Conservation (phyloP, 2,329 filamentous ascomycete genomes). For the Aspergillus sclerotialis region DNA sequence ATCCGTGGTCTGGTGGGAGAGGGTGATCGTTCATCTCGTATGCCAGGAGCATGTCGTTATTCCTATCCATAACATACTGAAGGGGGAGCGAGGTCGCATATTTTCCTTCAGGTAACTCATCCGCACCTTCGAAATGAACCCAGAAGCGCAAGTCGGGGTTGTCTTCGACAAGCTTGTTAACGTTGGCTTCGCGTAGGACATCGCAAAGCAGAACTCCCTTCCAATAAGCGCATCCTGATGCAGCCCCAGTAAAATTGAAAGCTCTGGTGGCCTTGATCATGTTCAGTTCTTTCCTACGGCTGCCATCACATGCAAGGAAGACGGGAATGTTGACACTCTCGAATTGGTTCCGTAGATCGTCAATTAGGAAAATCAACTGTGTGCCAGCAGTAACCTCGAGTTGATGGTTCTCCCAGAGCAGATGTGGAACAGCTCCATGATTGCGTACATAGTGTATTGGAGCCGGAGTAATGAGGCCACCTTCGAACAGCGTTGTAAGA, state of each 20-base stretch:
- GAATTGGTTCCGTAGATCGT: slow-evolving; percentile 38
- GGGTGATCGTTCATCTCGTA: slow-evolving; percentile 35
- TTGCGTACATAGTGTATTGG: slow-evolving; percentile 47
- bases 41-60: slow-evolving; percentile 41
- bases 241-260: slow-evolving; percentile 42
- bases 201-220: slow-evolving; percentile 40
- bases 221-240: slow-evolving; percentile 44
- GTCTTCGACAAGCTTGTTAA: slow-evolving; percentile 14
- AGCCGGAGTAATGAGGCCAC: slow-evolving; percentile 45
- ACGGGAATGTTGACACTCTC: slow-evolving; percentile 42
- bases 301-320: slow-evolving; percentile 43
- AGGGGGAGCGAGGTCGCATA: slow-evolving; percentile 43
- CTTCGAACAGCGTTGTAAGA: slow-evolving; percentile 36
- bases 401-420: slow-evolving; percentile 43
- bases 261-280: slow-evolving; percentile 43
- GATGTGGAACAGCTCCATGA: slow-evolving; percentile 44
- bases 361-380: slow-evolving; percentile 33
- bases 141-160: slow-evolving; percentile 21
- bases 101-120: slow-evolving; percentile 40
- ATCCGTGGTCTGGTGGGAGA: slow-evolving; percentile 35
- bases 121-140: slow-evolving; percentile 46
- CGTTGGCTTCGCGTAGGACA: slow-evolving; percentile 36
- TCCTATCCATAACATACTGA: slow-evolving; percentile 39
- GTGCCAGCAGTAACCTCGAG: slow-evolving; percentile 38
- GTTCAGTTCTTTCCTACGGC: slow-evolving; percentile 46